phyloP scores from a whole-genome alignment of 495 filamentous ascomycete genomes.

The Penicillium tannophilum region DNA sequence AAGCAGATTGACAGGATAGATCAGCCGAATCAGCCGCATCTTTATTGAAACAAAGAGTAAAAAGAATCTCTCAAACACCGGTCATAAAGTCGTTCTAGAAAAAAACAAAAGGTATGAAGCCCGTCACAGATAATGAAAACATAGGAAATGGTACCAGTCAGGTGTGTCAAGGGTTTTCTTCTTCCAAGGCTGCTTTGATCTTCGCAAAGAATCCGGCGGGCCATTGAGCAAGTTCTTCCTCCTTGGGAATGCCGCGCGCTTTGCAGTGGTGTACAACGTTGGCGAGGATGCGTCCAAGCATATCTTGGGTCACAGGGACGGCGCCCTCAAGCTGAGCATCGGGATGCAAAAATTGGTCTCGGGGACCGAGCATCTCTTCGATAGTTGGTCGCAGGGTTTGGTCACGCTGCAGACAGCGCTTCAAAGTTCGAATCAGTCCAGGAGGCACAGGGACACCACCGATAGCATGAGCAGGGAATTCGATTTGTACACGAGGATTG shows the following conservation, averaged over 20 bases:
- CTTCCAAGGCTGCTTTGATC: conserved; percentile 64
- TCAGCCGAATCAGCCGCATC: conserved; percentile 23
- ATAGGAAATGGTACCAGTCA: conserved; percentile 25
- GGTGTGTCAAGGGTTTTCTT: conserved; percentile 39
- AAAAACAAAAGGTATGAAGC: conserved; percentile 6
- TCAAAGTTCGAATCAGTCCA: conserved; percentile 71
- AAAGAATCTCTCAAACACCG: conserved; percentile 24
- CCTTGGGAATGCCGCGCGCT: conserved; percentile 65
- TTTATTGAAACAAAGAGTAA: conserved; percentile 13
- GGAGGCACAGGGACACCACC: conserved; percentile 72
- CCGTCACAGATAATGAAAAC: conserved; percentile 17
- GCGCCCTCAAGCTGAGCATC: conserved; percentile 62
- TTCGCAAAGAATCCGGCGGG: conserved; percentile 66
- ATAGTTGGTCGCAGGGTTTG: conserved; percentile 76
- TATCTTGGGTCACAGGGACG: conserved; percentile 73
- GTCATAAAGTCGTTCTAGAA: conserved; percentile 33
- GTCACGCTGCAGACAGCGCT: conserved; percentile 78
- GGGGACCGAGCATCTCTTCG: conserved; percentile 67
- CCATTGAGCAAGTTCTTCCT: conserved; percentile 72
- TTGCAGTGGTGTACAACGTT: conserved; percentile 76
- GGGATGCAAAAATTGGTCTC: conserved; percentile 83
- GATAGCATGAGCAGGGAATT: conserved; percentile 75
- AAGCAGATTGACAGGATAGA: conserved; percentile 20
- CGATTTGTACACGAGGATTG: conserved; percentile 79
- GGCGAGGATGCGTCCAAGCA: conserved; percentile 72